Base-by-base conservation (phyloP, 2,329 filamentous ascomycete genomes). In the Ceratocystis lukuohia region DNA sequence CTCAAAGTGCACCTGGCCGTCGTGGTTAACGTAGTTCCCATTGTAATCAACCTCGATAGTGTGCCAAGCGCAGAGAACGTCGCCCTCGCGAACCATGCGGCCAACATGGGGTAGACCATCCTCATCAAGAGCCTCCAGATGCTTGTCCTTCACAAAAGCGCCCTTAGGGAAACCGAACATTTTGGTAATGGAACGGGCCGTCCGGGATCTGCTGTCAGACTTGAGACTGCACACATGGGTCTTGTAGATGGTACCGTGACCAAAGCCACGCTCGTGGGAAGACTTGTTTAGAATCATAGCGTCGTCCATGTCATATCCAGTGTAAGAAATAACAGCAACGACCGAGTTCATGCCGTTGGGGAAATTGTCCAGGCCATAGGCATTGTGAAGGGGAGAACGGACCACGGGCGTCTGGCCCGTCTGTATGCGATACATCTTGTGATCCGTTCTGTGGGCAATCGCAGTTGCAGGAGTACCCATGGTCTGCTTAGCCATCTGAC, bases 281-380 rank as follows among this genome's bases (percentile, higher is more conserved):
- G 91, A 96, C 76, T 97, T 97, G 80, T 97, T 97, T 74, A 99
- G 81, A 74, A 99, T 97, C 93, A 97, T 97, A 74, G 94, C 94
- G 78, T 99, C 94, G 81, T 99, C 94, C 94, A 99, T 99, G 81
- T 99, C 94, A 77, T 97, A 99, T 64, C 93, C 94, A 1, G 93
- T 97, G 76, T 99, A 99, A 0, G 93, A 96, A 70, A 99, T 96
- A 75, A 99, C 95, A 68, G 94, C 94, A 67, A 99, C 94, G 48
- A 97, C 86, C 7, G 91, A 91, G 72, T 99, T 99, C 72, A 86
- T 92, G 33, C 94, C 94, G 74, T 97, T 96, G 65, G 94, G 94
- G 76, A 96, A 99, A 76, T 97, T 97, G 78, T 99, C 94, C 68
- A 97, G 86, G 22, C 93, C 94, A 73, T 99, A 99, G 22, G 90